Percentiles rank a stretch among this genome's conserved stretches.
phyloP scores from a whole-genome alignment of 1,284 basidiomycete species.

The Sanghuangporus sanghuang region DNA sequence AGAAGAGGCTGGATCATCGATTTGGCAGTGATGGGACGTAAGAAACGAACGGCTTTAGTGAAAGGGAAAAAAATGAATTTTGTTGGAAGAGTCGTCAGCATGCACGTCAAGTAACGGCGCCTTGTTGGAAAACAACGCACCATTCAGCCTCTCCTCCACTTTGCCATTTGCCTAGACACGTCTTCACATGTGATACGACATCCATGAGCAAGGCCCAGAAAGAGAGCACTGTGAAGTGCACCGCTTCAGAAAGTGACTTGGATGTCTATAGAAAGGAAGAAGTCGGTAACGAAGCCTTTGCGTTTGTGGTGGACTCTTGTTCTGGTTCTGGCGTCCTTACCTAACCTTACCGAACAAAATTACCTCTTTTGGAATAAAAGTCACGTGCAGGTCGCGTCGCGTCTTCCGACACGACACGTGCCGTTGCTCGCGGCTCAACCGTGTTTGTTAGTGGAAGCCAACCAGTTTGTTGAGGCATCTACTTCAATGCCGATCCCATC shows the following conservation, averaged over 20 bases:
- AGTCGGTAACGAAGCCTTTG: neutral
- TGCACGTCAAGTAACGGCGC: neutral
- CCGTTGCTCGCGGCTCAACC: no score
- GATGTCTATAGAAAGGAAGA: neutral
- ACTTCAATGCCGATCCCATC: conserved; percentile 8
- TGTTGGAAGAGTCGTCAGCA: neutral
- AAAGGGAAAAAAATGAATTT: conserved; percentile 19
- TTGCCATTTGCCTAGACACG: conserved; percentile 47
- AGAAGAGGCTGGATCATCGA: conserved; percentile 42
- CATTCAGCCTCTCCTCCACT: conserved; percentile 57
- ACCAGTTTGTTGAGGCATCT: neutral
- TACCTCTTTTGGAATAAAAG: neutral
- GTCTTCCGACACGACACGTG: neutral
- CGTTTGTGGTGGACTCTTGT: neutral
- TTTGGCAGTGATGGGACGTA: conserved; percentile 50
- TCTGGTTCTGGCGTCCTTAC: neutral
- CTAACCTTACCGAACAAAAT: neutral
- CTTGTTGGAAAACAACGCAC: conserved; percentile 30
- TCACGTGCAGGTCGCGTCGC: neutral
- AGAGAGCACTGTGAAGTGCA: neutral
- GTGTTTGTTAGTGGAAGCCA: neutral
- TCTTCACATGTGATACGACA: conserved; percentile 41
- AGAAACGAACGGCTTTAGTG: conserved; percentile 50
- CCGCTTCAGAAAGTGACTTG: neutral
- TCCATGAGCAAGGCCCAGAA: conserved; percentile 36